Evolutionary conservation across 2,329 filamentous ascomycete genomes (phyloP).

Genomic region (Colletotrichum noveboracense): DNA sequence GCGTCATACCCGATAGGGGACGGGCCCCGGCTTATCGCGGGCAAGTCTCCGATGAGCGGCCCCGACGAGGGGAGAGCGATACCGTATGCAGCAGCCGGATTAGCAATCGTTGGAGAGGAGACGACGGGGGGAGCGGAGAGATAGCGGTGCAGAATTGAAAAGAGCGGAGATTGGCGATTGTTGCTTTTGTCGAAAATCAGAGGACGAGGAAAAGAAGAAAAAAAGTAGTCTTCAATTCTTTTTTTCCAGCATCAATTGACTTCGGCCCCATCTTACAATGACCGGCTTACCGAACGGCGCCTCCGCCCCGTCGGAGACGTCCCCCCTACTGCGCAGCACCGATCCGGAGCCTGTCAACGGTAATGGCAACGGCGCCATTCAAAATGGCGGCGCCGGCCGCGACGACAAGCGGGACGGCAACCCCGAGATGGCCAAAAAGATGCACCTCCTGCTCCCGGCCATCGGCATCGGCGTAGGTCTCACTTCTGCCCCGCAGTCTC

Average conservation of each 20-base stretch:
- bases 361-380: neutral
- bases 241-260: neutral
- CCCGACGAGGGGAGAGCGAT: neutral
- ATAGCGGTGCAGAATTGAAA: neutral
- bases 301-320: conserved; percentile 26
- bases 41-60: conserved; percentile 7
- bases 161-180: neutral
- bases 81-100: conserved; percentile 3
- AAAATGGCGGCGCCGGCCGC: conserved; percentile 16
- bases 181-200: neutral
- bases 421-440: conserved; percentile 36
- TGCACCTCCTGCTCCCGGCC: conserved; percentile 41
- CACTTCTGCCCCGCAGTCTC: neutral
- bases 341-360: conserved; percentile 1
- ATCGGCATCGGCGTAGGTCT: conserved; percentile 41
- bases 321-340: conserved; percentile 29
- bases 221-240: neutral
- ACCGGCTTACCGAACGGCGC: conserved; percentile 2
- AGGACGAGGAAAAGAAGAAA: neutral
- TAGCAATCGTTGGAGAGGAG: neutral
- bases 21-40: conserved; percentile 1
- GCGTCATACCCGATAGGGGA: conserved; percentile 2
- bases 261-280: neutral
- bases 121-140: neutral
- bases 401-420: conserved; percentile 23